Percentiles rank a stretch among this genome's conserved stretches.
phyloP scores from a whole-genome alignment of 2,329 filamentous ascomycete species.

The Penicillium sp. region DNA sequence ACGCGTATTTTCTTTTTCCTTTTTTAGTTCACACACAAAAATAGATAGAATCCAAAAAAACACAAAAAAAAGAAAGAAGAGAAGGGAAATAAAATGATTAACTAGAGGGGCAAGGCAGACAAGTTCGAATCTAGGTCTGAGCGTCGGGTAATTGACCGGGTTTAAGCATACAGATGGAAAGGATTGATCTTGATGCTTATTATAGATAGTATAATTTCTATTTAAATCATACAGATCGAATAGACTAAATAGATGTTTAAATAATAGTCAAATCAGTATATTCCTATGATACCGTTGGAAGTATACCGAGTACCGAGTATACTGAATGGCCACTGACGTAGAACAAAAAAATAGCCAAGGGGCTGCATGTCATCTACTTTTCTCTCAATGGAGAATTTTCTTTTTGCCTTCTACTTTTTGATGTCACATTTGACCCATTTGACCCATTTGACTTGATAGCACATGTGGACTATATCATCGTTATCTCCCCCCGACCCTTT shows the following conservation, averaged over 20 bases:
- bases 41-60: not conserved
- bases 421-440: not conserved
- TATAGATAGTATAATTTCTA: not conserved
- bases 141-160: constrained; percentile 4
- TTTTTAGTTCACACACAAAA: not conserved
- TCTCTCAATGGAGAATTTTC: not conserved
- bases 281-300: not conserved
- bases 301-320: not conserved
- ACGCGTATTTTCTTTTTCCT: not conserved
- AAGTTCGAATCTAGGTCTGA: constrained; percentile 2
- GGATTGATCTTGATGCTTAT: not conserved
- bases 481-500: not conserved
- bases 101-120: constrained; percentile 12
- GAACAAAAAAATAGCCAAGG: not conserved
- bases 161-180: not conserved
- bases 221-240: not conserved
- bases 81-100: not conserved
- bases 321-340: constrained; percentile 4
- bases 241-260: not conserved
- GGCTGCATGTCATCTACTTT: not conserved
- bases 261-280: not conserved
- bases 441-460: not conserved
- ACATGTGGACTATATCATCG: not conserved
- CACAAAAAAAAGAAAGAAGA: not conserved
- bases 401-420: not conserved